Evolutionary conservation across 1,284 basidiomycete genomes (phyloP).

Genomic region (Prillingera fragicola): DNA sequence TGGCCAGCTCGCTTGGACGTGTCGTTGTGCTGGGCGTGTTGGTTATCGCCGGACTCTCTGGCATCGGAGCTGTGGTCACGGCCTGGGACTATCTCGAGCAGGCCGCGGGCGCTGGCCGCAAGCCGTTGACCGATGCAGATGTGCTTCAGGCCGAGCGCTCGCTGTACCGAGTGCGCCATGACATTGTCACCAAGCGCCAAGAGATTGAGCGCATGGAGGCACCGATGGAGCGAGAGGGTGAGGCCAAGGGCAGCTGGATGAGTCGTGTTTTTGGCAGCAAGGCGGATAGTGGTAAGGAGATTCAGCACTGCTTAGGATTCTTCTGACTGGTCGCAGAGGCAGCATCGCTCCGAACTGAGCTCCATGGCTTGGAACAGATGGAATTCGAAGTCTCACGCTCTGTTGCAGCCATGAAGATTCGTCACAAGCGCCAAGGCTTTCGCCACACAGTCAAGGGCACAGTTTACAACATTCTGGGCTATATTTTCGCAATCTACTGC

Average conservation of each 20-base stretch:
- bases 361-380: constrained; percentile 41
- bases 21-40: constrained; percentile 46
- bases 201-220: constrained; percentile 26
- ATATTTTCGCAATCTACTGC: constrained; percentile 46
- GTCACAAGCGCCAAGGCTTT: constrained; percentile 40
- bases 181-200: constrained; percentile 37
- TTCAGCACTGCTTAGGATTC: not conserved
- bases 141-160: constrained; percentile 43
- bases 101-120: constrained; percentile 25
- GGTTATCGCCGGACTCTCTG: constrained; percentile 44
- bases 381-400: constrained; percentile 38
- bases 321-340: constrained; percentile 11
- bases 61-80: constrained; percentile 43
- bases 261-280: constrained; percentile 38
- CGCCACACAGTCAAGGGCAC: constrained; percentile 37
- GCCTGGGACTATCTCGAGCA: constrained; percentile 45
- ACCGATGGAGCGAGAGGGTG: constrained; percentile 5
- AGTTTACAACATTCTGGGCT: constrained; percentile 40
- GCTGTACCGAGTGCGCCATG: constrained; percentile 43
- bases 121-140: constrained; percentile 28
- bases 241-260: constrained; percentile 40
- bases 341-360: constrained; percentile 30
- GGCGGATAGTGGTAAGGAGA: constrained; percentile 22
- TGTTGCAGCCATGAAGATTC: constrained; percentile 34
- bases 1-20: constrained; percentile 42